Evolutionary conservation across 2,329 filamentous ascomycete species (phyloP).

Genomic region (Fusarium anthophilum): DNA sequence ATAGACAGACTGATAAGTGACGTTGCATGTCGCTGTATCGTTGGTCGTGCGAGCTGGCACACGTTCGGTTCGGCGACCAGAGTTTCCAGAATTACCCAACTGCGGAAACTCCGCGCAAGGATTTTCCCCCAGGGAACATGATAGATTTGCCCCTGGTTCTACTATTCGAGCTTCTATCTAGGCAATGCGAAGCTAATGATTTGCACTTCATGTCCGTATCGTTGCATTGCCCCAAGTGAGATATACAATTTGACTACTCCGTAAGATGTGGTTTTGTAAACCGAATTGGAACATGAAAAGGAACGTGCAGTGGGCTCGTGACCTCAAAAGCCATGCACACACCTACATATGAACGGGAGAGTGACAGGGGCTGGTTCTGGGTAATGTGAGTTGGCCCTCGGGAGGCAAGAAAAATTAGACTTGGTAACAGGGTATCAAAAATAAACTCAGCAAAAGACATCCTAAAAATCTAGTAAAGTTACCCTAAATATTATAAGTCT

Average conservation of each 20-base stretch:
- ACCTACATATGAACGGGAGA: constrained; percentile 6
- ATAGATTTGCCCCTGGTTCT: constrained; percentile 13
- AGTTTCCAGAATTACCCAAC: constrained; percentile 14
- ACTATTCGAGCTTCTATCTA: neutral
- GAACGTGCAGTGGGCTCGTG: constrained; percentile 26
- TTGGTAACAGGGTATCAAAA: no score
- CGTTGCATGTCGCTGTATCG: neutral
- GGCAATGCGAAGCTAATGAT: constrained; percentile 10
- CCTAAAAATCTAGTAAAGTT: no score
- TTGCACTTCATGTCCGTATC: constrained; percentile 1
- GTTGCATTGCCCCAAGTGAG: neutral
- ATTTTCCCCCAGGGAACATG: constrained; percentile 13
- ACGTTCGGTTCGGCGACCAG: constrained; percentile 20
- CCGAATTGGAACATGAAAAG: neutral
- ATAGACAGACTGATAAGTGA: constrained; percentile 9
- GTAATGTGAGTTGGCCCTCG: constrained; percentile 2
- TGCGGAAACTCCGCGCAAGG: constrained; percentile 27
- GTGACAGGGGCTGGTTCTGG: constrained; percentile 23
- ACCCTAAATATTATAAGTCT: no score
- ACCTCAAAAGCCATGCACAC: constrained; percentile 16
- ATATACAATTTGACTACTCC: neutral
- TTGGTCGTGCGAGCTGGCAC: neutral
- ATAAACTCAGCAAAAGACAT: no score
- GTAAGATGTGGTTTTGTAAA: neutral
- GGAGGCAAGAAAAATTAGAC: no score